Evolutionary conservation across 768 basidiomycete species (phyloP), one percentile per base, ranked within the genome.

Genomic region (Hericium rajendrae): DNA sequence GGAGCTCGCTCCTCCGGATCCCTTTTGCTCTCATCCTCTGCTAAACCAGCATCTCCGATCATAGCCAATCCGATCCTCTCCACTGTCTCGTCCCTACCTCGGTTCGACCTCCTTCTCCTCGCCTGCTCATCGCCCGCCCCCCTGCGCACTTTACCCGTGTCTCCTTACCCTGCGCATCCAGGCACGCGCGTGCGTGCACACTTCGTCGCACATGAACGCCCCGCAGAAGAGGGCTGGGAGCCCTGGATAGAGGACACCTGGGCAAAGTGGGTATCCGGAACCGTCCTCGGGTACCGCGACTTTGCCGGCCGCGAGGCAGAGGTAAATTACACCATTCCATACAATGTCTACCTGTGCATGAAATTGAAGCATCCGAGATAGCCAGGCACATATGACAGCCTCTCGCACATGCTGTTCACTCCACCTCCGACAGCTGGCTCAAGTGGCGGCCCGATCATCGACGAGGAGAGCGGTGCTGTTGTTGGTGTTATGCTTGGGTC

Each of bases 331-430:
- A 32, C 26, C 32, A 26, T 16, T 38, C 22, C 13, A 37, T 51
- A 18, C 55, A 4, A 4, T 26, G 11, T 15, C 16, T 56, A 16
- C 46, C 2, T 16, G 26, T 8, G 26, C 26, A 46, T 51, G 32
- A 32, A 32, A 32, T 32, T 32, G 32, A 32, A 39, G 11, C 46
- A 26, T 16, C 32, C 49, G 32, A 32, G 38, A 24, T 62, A 84
- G 81, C 80, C 83, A 3, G 86, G 86, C 15, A 84, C 84, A n/a
- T 82, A 86, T 65, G 84, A 85, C 61, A 70, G 78, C 4, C 74
- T 88, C 10, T 76, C 78, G 1, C 78, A 83, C 61, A 66, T 88
- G 60, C 65, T 80, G 48, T 78, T 85, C 65, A 69, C 71, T 38
- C 76, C 78, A 2, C 64, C 78, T 8, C 85, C 85, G 12, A 79